Conservation (phyloP, 495 filamentous ascomycete species). For the Talaromyces thailandensis region DNA sequence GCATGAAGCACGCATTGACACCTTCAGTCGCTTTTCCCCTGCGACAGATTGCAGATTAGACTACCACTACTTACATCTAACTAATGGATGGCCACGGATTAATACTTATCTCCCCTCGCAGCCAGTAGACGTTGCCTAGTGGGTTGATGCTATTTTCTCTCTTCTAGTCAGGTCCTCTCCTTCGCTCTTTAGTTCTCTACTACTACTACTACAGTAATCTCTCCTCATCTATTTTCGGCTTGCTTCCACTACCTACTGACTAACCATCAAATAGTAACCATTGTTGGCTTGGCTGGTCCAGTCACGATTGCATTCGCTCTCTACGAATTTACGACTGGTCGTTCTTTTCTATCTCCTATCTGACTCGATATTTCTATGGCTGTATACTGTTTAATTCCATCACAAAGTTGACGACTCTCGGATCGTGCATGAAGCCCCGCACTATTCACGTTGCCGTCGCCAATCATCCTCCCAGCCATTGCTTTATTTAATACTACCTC, state of each 20-base stretch:
- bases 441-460: conserved; percentile 1
- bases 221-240: neutral
- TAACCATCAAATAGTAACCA: neutral
- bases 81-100: neutral
- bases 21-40: neutral
- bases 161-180: neutral
- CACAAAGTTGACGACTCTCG: neutral
- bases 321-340: neutral
- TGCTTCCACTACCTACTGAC: neutral
- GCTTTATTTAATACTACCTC: neutral
- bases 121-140: neutral
- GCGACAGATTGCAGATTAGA: neutral
- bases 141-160: neutral
- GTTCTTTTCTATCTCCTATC: neutral
- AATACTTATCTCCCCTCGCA: neutral
- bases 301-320: neutral
- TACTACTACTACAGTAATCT: no score
- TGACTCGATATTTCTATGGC: neutral
- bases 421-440: conserved; percentile 3
- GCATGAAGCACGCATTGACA: conserved; percentile 4
- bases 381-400: neutral
- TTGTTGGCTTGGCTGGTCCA: conserved; percentile 1
- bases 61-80: neutral
- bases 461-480: conserved; percentile 1
- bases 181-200: neutral